Evolutionary conservation across 1,284 basidiomycete genomes (phyloP).

Genomic region (Sutorius eximius): DNA sequence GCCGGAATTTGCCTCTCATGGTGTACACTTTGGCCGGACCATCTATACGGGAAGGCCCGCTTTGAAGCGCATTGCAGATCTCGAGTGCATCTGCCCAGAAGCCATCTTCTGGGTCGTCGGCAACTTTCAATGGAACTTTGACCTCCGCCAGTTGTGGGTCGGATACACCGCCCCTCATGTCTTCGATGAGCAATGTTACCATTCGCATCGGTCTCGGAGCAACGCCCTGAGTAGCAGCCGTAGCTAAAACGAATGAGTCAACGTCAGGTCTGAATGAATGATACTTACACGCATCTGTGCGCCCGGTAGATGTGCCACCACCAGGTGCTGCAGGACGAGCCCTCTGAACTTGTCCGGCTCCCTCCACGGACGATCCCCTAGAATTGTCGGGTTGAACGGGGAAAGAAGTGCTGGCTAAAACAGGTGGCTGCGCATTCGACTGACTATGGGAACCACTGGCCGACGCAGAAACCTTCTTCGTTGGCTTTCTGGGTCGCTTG

Average conservation of each 20-base stretch:
- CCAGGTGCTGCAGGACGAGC: not conserved
- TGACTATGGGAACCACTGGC: not conserved
- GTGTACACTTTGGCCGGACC: constrained; percentile 73
- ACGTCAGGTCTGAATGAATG: not conserved
- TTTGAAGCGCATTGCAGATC: constrained; percentile 57
- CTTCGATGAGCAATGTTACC: constrained; percentile 66
- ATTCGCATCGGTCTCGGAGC: constrained; percentile 37
- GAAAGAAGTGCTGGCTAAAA: not conserved
- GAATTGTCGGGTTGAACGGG: constrained; percentile 36
- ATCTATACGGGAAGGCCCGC: constrained; percentile 65
- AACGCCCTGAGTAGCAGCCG: constrained; percentile 3
- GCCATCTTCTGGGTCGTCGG: constrained; percentile 50
- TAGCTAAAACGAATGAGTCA: constrained; percentile 15
- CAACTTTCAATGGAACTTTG: constrained; percentile 49
- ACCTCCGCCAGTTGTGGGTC: constrained; percentile 68
- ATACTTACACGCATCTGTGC: constrained; percentile 13
- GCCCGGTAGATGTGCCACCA: constrained; percentile 4
- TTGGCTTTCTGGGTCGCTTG: constrained; percentile 15
- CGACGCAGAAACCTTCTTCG: constrained; percentile 8
- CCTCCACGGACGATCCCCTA: not conserved
- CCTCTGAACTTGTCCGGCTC: constrained; percentile 1
- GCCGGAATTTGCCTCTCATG: constrained; percentile 66
- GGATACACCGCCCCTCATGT: constrained; percentile 48
- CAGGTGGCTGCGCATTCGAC: constrained; percentile 4
- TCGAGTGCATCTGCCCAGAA: constrained; percentile 71